phyloP scores from a whole-genome alignment of 2,329 filamentous ascomycete genomes.

The Trichoderma aggressivum region DNA sequence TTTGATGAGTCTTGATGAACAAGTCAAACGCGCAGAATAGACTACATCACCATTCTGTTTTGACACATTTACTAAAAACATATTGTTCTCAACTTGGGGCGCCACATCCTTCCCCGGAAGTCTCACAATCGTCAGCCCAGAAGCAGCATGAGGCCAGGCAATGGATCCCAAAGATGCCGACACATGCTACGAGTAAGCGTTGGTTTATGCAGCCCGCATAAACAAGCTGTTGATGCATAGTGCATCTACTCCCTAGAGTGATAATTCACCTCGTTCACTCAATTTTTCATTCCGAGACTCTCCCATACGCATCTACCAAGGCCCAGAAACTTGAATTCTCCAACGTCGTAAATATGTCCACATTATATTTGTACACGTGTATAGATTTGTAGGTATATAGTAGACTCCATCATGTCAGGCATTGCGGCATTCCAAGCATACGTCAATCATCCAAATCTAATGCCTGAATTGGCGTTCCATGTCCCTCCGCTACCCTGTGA shows the following conservation, averaged over 20 bases:
- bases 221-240: neutral
- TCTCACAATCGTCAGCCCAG: neutral
- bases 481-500: constrained; percentile 35
- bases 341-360: neutral
- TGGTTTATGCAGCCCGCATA: neutral
- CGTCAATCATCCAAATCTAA: constrained; percentile 48
- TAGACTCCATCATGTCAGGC: neutral
- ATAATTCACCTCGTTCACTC: neutral
- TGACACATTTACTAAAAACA: neutral
- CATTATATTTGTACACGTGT: neutral
- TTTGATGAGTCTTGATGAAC: neutral
- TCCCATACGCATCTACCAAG: neutral
- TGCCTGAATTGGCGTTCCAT: constrained; percentile 59
- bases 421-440: neutral
- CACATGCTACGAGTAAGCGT: neutral
- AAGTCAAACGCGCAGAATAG: neutral
- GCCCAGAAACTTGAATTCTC: neutral
- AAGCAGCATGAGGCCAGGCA: neutral
- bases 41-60: neutral
- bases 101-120: neutral
- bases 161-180: neutral
- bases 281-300: neutral
- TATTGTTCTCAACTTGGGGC: neutral
- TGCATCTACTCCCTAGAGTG: neutral
- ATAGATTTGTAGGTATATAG: neutral